Conservation (phyloP, 371 early-diverging fungal species). For the Phascolomyces articulosus region DNA sequence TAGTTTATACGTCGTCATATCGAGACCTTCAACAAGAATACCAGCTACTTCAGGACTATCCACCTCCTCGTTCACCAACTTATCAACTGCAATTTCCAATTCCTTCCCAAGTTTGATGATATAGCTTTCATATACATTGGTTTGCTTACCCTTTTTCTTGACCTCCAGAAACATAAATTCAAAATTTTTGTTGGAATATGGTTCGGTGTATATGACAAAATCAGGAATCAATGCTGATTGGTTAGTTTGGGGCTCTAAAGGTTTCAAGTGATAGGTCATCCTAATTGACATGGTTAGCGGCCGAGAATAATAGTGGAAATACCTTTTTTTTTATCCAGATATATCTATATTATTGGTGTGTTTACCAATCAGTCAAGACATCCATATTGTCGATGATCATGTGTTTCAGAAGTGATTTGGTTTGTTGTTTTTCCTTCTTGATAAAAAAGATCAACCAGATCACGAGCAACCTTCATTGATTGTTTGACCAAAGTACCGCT, state of each 20-base stretch:
- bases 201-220: conserved; percentile 17
- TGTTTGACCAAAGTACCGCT: too few relatives aligned
- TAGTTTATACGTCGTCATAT: neutral
- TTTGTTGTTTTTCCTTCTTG: too few relatives aligned
- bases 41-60: conserved; percentile 20
- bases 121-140: conserved; percentile 16
- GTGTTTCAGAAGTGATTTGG: too few relatives aligned
- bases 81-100: conserved; percentile 14
- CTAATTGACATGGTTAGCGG: conserved; percentile 1
- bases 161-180: conserved; percentile 25
- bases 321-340: too few relatives aligned
- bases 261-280: conserved; percentile 13
- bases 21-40: conserved; percentile 13
- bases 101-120: conserved; percentile 9
- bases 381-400: too few relatives aligned
- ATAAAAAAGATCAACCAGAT: too few relatives aligned
- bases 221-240: conserved; percentile 22
- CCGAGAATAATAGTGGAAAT: too few relatives aligned
- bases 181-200: conserved; percentile 13
- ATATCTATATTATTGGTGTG: too few relatives aligned
- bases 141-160: conserved; percentile 19
- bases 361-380: too few relatives aligned
- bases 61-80: conserved; percentile 19
- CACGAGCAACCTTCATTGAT: too few relatives aligned
- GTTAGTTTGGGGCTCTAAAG: neutral